Evolutionary conservation across 805 yeast genomes (phyloP), one percentile per base, ranked within the genome.

Genomic region (Candida caryicola): DNA sequence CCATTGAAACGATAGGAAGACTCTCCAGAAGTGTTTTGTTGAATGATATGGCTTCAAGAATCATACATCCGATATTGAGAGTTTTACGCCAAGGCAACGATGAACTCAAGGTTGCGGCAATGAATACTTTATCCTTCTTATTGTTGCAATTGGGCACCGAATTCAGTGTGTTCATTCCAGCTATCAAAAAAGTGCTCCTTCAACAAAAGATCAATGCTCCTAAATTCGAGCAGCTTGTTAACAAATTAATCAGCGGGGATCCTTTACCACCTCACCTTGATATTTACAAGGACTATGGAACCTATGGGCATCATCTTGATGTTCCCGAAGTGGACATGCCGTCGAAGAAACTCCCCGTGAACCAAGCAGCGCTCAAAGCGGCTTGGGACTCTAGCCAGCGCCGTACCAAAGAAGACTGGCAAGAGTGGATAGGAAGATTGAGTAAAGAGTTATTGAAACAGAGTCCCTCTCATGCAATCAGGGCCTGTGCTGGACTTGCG

Each of bases 391-490:
- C 95, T 18, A 77, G 85, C 17, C 91, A 87, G 48, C 78, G 91
- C 47, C 76, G 95, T 36, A 87, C 97, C 0, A 81, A 82, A 50
- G 98, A 90, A 51, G 99, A 93, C 49, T 93, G 99, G 99, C 91
- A 85, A 51, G 98, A 93, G 55, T 93, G 99, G 99, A 80, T 89
- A 47, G 77, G 95, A 42, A 72, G 93, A 41, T 69, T 93, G 33
- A 81, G 93, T 49, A 84, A 88, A 36, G 96, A 89, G 54, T 60
- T 93, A 23, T 66, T 93, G 46, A 87, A 85, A 50, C 96, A 90
- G 56, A 86, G 96, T 25, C 96, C 99, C 2, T 87, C 96, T 0
- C 95, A 86, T 51, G 95, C 97, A 1, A 71, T 93, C 29, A 74
- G 97, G 47, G 96, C 97, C 0, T 93, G 99, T 57, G 85, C 95